Evolutionary conservation across 495 filamentous ascomycete genomes (phyloP).

Genomic region (Daldinia bambusicola): DNA sequence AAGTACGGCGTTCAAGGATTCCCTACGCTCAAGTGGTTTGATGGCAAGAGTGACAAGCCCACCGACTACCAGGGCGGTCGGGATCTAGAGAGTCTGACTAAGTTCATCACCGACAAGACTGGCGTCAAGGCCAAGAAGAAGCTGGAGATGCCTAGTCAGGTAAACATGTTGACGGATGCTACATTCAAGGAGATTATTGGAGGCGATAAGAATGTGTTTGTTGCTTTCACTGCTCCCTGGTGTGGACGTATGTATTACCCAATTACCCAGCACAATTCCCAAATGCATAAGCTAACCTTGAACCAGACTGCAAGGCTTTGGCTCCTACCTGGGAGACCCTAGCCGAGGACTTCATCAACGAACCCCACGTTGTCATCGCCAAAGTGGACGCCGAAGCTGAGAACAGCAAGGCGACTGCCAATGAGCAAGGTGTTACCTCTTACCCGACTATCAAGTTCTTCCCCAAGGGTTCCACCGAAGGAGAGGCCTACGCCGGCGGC

Average conservation of each 20-base stretch:
- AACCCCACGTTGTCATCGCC: conserved; percentile 82
- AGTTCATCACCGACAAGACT: conserved; percentile 89
- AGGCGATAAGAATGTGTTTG: conserved; percentile 87
- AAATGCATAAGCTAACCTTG: conserved; percentile 43
- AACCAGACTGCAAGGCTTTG: conserved; percentile 91
- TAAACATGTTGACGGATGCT: conserved; percentile 81
- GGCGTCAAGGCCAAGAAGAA: conserved; percentile 80
- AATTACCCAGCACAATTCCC: neutral
- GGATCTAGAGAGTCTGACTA: conserved; percentile 84
- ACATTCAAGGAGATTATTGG: conserved; percentile 83
- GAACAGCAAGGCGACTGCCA: conserved; percentile 78
- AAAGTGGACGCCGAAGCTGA: conserved; percentile 95
- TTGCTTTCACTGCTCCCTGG: conserved; percentile 97
- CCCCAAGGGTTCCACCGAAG: conserved; percentile 82
- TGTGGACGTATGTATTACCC: conserved; percentile 84
- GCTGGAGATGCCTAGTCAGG: conserved; percentile 71
- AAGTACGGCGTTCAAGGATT: conserved; percentile 92
- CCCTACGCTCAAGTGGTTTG: conserved; percentile 97
- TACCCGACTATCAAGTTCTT: conserved; percentile 99
- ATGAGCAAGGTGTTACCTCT: conserved; percentile 79
- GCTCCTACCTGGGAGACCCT: conserved; percentile 91
- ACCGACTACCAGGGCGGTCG: conserved; percentile 86
- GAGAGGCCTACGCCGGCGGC: conserved; percentile 77
- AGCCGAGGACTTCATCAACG: conserved; percentile 81
- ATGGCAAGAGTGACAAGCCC: conserved; percentile 91